Evolutionary conservation across 805 yeast genomes (phyloP).

Genomic region (Maudiozyma saulgeensis): DNA sequence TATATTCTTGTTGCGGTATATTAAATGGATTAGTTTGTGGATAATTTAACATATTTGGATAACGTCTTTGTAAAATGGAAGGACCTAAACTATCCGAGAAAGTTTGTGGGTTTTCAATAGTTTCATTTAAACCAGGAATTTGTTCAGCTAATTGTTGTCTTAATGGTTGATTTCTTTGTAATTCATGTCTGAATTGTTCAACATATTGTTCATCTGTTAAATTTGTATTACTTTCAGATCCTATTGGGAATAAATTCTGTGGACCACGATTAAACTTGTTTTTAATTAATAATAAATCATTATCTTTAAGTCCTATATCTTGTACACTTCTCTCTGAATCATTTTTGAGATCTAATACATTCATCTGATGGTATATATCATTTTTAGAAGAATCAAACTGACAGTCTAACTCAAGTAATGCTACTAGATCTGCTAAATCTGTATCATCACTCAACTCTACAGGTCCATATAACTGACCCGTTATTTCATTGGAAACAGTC

Average conservation of each 20-base stretch:
- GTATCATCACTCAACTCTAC: constrained; percentile 61
- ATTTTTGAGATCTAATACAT: constrained; percentile 24
- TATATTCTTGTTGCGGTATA: constrained; percentile 39
- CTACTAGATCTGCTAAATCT: constrained; percentile 57
- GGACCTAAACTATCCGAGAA: constrained; percentile 38
- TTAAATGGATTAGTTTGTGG: constrained; percentile 23
- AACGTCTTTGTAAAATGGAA: constrained; percentile 26
- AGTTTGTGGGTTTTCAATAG: constrained; percentile 37
- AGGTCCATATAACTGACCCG: constrained; percentile 39
- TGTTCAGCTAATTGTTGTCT: constrained; percentile 30
- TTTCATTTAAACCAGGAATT: constrained; percentile 41
- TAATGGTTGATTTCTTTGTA: constrained; percentile 34
- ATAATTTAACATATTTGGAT: neutral
- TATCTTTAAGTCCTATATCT: constrained; percentile 41
- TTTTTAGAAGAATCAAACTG: constrained; percentile 40
- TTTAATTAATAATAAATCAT: constrained; percentile 45
- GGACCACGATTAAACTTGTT: constrained; percentile 13
- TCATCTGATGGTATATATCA: constrained; percentile 40
- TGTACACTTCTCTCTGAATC: constrained; percentile 32
- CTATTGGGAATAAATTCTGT: neutral
- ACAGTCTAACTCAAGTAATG: constrained; percentile 64
- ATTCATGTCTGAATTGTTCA: constrained; percentile 42
- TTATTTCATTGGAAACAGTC: constrained; percentile 39
- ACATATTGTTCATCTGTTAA: constrained; percentile 22
- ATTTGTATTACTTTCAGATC: neutral